Evolutionary conservation across 2,329 filamentous ascomycete genomes (phyloP), one percentile per base, ranked within the genome.

Genomic region (Xylariales sp.): DNA sequence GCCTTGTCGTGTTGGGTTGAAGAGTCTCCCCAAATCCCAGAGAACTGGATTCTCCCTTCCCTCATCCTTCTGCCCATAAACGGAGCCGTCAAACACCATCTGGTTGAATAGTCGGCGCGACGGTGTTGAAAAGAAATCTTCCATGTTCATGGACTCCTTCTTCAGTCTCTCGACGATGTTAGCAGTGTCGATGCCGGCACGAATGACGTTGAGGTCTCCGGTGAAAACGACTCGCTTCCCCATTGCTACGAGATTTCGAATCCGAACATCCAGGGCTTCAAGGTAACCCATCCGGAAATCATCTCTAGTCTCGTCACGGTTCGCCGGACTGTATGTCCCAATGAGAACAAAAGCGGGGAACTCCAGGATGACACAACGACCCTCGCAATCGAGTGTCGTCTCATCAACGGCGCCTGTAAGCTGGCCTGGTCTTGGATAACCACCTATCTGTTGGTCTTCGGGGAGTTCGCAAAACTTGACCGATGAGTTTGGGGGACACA

Each of bases 341-440:
- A 98, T 78, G 12, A 98, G 75, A 4, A 98, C 88, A 59, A 98
- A 97, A 3, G 88, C 90, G 0, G 89, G 88, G 52, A 98, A 97
- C 58, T 97, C 93, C 3, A 98, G 73, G 31, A 95, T 74, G 6
- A 97, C 80, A 53, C 89, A 95, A 35, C 93, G 84, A 1, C 93
- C 93, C 68, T 98, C 93, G 0, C 87, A 86, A 59, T 98, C 93
- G 6, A 97, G 76, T 1, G 74, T 74, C 2, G 74, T 70, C 31
- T 87, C 80, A 54, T 95, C 88, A 4, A 88, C 63, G 1, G 64
- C 59, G 9, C 73, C 69, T 0, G 72, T 67, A 2, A 95, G 71
- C 55, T 95, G 89, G 14, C 73, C 70, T 1, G 72, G 63, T 1
- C 71, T 79, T 0, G 88, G 90, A 61, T 97, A 97, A 4, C 93